Base-by-base conservation (phyloP, 148 eudicot species). In the Dianthus caryophyllus region DNA sequence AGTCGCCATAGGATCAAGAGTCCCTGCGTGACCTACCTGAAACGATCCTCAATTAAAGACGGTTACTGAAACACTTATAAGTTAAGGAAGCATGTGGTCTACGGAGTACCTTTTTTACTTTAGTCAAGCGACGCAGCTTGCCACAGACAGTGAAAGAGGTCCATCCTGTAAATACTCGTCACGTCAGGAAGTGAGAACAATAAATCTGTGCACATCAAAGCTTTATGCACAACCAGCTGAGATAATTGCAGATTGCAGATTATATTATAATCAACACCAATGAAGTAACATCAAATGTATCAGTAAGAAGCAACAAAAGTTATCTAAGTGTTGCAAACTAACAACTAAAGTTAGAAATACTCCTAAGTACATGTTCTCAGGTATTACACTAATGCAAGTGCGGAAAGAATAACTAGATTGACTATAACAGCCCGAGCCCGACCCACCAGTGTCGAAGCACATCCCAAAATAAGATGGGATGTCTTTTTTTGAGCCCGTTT, bases 1-100 rank as follows among this genome's bases (percentile, higher is more conserved):
- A 74, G 99, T 94, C 31, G 99, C 99, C 99, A 94, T 90, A 67
- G 99, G 99, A 85, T 94, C 99, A 69, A 94, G 88, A 38, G 99
- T 94, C 50, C 99, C 99, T 52, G 99, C 99, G 88, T 94, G 99
- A 44, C 99, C 99, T 20, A 94, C 99, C 99, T 94, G 81, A 60
- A 71, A 54, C 49, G 63, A 65, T 50, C 11, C 33, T 25, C 65
- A 49, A 64, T 49, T 14, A 64, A 53, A 74, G 49, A 24, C 7
- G 22, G 65, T 4, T n/a, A 61, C 10, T 20, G 18, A 54, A 17
- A 22, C 0, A 24, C 1, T 26, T n/a, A 9, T 16, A 60, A 64
- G 56, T 47, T 52, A 60, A 9, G 48, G 36, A 13, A 27, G 51
- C 31, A 58, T 20, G 44, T 61, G 11, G 14, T 71, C 30, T 5